Conservation (phyloP, 805 yeast genomes). For the Teunomyces gatunensis region DNA sequence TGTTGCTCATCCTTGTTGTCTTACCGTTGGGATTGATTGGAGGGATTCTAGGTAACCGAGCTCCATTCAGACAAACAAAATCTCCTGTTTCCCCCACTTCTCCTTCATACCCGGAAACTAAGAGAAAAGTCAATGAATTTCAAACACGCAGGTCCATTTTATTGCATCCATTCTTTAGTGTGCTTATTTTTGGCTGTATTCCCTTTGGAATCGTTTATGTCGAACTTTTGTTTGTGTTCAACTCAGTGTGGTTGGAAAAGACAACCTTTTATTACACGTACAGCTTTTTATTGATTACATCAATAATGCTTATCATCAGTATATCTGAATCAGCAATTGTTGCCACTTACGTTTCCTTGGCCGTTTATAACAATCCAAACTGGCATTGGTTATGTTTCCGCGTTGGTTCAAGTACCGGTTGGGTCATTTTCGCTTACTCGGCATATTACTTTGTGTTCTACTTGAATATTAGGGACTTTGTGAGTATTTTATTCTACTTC, state of each 20-base stretch:
- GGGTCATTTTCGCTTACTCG: slow-evolving; percentile 67
- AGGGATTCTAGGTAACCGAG: slow-evolving; percentile 51
- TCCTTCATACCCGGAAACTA: slow-evolving; percentile 2
- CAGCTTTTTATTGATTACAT: slow-evolving; percentile 68
- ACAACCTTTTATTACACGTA: slow-evolving; percentile 76
- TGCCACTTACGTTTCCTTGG: slow-evolving; percentile 60
- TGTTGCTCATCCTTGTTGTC: slow-evolving; percentile 61
- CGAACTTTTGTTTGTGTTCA: slow-evolving; percentile 68
- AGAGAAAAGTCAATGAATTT: not conserved
- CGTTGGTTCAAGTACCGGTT: slow-evolving; percentile 66
- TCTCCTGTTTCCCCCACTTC: slow-evolving; percentile 4
- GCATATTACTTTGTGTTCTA: slow-evolving; percentile 60
- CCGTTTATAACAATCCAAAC: slow-evolving; percentile 49
- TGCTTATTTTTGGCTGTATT: slow-evolving; percentile 59
- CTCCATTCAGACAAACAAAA: slow-evolving; percentile 3
- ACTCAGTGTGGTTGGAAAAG: slow-evolving; percentile 77
- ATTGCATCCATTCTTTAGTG: slow-evolving; percentile 23
- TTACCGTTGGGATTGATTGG: slow-evolving; percentile 75
- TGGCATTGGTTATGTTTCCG: slow-evolving; percentile 87
- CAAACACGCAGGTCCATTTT: slow-evolving; percentile 8
- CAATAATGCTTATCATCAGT: slow-evolving; percentile 56
- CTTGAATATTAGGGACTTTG: slow-evolving; percentile 62
- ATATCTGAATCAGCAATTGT: slow-evolving; percentile 71
- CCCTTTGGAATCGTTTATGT: slow-evolving; percentile 83
- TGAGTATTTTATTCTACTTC: slow-evolving; percentile 65